These are phyloP conservation scores for Erucastrum elatum DNA, from an alignment of 345 rosid species.

Conservation along the genomic window DNA sequence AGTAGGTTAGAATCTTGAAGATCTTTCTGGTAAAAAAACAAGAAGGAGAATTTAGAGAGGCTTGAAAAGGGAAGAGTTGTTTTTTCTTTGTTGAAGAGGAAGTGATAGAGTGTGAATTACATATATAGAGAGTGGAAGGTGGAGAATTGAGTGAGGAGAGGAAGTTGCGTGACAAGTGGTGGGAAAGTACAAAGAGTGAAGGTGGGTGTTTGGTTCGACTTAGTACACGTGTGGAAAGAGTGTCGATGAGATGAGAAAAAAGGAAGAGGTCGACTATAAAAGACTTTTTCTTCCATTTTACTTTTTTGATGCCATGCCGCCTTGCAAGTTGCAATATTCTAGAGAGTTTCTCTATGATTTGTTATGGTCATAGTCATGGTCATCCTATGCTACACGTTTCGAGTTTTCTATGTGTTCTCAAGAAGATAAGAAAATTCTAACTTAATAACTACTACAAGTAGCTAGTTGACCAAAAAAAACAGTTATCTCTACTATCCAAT, in stretches of 20 bases:
- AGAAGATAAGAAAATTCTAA: conserved; percentile 5
- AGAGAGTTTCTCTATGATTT: conserved; percentile 12
- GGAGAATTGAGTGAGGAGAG: conserved; percentile 19
- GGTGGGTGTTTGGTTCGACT: conserved; percentile 30
- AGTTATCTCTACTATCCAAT: conserved; percentile 23
- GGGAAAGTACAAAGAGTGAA: conserved; percentile 35
- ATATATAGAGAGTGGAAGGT: conserved; percentile 26
- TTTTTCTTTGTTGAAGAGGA: conserved; percentile 20
- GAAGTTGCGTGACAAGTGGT: conserved; percentile 50
- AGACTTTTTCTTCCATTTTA: conserved; percentile 8
- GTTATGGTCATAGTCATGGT: conserved; percentile 25
- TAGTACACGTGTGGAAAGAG: conserved; percentile 36
- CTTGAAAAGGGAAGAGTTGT: neutral
- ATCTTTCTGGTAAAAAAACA: neutral
- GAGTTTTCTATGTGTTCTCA: neutral
- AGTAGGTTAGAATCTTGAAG: neutral
- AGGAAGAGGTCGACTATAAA: conserved; percentile 30
- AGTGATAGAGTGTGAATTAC: conserved; percentile 8
- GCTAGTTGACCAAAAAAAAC: conserved; percentile 28
- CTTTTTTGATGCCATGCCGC: neutral
- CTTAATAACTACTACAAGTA: neutral
- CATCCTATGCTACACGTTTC: conserved; percentile 31
- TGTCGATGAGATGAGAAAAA: neutral
- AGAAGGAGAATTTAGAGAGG: neutral
- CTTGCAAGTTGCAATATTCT: conserved; percentile 14